Base-by-base conservation (phyloP, 352 stramenopile genomes). In the Pythium phragmiticola region DNA sequence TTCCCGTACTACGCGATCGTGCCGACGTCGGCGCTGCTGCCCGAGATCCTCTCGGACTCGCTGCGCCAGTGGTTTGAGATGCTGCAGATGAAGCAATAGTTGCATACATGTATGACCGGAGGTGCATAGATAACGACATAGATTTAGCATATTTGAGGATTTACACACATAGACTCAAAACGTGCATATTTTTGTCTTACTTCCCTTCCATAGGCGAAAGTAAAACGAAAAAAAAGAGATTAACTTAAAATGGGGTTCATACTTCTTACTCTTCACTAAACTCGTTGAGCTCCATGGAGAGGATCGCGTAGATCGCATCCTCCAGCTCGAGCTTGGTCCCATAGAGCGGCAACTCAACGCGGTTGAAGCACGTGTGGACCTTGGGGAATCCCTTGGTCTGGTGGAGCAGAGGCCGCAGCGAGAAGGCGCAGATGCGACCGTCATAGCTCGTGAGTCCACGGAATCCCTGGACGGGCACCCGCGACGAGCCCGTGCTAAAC, bases 31-130 rank as follows among this genome's bases (percentile, higher is more conserved):
- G 74, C 88, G 28, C 78, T 95, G 65, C 81, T 99, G 41, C 98
- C 98, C 17, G 97, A 99, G 72, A 98, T 99, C 39, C 81, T 99
- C n/a, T 98, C 97, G 17, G 98, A 99, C 77, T 97, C 96, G 30
- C 80, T 99, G 9, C 95, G 96, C 51, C 98, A 99, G 75, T 99
- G 98, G 98, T 99, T 99, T 73, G 98, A 99, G 84, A 97, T 99
- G 80, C 74, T 95, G 11, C 78, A 90, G 68, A 87, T 86, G 73
- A 86, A 89, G 62, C 61, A 74, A 42, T 73, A 65, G 49, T 30
- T 30, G 26, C 26, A 39, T 17, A 21, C 30, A 28, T 52, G 50
- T 12, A 57, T 60, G 21, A 21, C 21, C 21, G 21, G 21, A 21
- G 21, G 21, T 21, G 57, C 49, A 69, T 56, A 62, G 16, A 60